Evolutionary conservation across 2,329 filamentous ascomycete species (phyloP), one percentile per base, ranked within the genome.

Genomic region (Scolecobasidium constrictum): DNA sequence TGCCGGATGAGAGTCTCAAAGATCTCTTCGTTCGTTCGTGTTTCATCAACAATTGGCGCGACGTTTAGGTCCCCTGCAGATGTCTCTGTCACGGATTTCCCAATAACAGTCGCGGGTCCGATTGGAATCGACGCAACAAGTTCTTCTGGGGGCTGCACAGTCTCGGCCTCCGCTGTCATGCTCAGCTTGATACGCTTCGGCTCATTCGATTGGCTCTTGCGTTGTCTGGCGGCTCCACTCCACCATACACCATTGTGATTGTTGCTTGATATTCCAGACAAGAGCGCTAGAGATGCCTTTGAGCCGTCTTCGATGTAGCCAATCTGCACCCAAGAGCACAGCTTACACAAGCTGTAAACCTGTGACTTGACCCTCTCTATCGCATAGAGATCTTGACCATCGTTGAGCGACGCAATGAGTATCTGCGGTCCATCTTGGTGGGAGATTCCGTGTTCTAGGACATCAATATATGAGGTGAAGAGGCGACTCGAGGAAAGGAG

Each of bases 311-410:
- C 21, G 18, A 35, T 33, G 21, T 45, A 22, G n/a, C 33, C 41
- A 19, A 45, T 17, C 42, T 78, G 72, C 17, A 83, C 69, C 80
- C 81, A 85, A 16, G 65, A 59, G 2, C 76, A 80, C 35, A 92
- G 64, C 52, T 74, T 78, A 58, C 80, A 87, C 19, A 86, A 56
- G 9, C 75, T 73, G 56, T 84, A 88, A 3, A 81, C 64, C 1
- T 72, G 71, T 37, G 64, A 59, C 13, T 68, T 64, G 26, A 83
- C 75, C 18, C 75, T 70, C 62, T 88, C 83, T 22, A 88, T 85
- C 43, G 78, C 77, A 83, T 88, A 95, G 3, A 96, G 58, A 0
- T 80, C 75, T 62, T 84, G 83, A 49, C 90, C 56, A 5, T 50
- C 47, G 34, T 59, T 58, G 31, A 54, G 42, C 5, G 54, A 52